A percentile compares a stretch with the other conserved stretches of the same genome.
Conservation (phyloP, 805 yeast species). For the Candida insectorum region DNA sequence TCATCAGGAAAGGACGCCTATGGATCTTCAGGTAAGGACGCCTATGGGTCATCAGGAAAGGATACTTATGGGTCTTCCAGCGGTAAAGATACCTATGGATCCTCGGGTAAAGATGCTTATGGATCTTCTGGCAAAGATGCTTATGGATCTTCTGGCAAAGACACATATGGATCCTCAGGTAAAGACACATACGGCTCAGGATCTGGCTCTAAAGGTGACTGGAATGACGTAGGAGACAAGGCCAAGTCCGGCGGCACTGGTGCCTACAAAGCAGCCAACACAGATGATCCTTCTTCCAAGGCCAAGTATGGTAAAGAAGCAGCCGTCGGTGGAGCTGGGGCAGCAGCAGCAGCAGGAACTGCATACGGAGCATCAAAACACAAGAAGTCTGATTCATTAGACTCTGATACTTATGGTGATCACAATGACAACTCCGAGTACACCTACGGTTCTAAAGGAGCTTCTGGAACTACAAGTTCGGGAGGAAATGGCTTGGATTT, state of each 20-base stretch:
- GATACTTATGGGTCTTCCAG: conserved; percentile 11
- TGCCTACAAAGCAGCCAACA: conserved; percentile 6
- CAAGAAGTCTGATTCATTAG: too few species aligned
- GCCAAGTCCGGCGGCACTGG: conserved; percentile 8
- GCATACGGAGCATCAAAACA: conserved; percentile 12
- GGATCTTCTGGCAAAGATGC: conserved; percentile 10
- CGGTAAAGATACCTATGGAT: too few species aligned
- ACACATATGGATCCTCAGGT: conserved; percentile 11
- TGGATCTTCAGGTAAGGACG: conserved; percentile 8
- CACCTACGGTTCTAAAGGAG: conserved; percentile 8
- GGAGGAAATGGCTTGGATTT: conserved; percentile 18
- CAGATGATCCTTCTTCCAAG: conserved; percentile 10
- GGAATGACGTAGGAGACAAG: conserved; percentile 7
- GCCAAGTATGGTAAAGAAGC: conserved; percentile 12
- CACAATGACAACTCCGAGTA: conserved; percentile 3
- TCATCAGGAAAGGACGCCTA: conserved; percentile 9
- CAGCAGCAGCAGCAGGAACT: conserved; percentile 14
- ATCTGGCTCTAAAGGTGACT: conserved; percentile 6
- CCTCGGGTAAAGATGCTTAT: conserved; percentile 15
- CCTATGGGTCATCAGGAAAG: conserved; percentile 5
- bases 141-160: conserved; percentile 6
- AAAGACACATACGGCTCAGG: conserved; percentile 7
- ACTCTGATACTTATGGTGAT: conserved; percentile 5
- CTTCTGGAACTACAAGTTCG: background rate
- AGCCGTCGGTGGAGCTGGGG: conserved; percentile 12